Evolutionary conservation across 2,329 filamentous ascomycete genomes (phyloP).

Genomic region (Cadophora gregata): DNA sequence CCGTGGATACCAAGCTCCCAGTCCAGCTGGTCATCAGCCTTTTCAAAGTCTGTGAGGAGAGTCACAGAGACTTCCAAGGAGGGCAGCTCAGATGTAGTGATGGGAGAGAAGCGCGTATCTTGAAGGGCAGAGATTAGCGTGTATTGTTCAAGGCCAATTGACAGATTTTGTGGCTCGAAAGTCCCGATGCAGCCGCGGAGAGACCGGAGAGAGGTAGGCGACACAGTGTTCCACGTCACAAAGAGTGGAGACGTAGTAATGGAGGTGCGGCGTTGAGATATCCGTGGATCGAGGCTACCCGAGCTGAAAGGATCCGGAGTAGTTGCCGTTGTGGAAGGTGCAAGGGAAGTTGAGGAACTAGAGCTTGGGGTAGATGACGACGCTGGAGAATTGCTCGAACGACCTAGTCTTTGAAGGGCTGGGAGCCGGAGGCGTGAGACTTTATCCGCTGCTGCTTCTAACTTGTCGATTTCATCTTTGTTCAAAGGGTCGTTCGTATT

Average conservation of each 20-base stretch:
- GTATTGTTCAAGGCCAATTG: slow-evolving; percentile 77
- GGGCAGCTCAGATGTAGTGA: slow-evolving; percentile 60
- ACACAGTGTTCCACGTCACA: slow-evolving; percentile 83
- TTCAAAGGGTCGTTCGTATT: neutral
- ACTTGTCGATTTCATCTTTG: neutral
- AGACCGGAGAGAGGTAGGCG: slow-evolving; percentile 51
- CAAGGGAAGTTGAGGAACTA: slow-evolving; percentile 30
- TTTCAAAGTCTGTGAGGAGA: slow-evolving; percentile 84
- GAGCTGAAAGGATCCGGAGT: slow-evolving; percentile 51
- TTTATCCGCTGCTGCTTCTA: slow-evolving; percentile 4
- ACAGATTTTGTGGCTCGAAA: slow-evolving; percentile 79
- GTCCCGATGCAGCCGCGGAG: slow-evolving; percentile 97
- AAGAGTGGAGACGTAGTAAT: slow-evolving; percentile 75
- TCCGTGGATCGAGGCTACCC: slow-evolving; percentile 34
- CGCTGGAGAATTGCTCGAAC: slow-evolving; percentile 21
- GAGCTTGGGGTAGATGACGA: slow-evolving; percentile 29
- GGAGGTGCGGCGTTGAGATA: slow-evolving; percentile 32
- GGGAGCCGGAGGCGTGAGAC: slow-evolving; percentile 30
- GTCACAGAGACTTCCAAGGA: slow-evolving; percentile 73
- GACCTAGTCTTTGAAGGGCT: slow-evolving; percentile 27
- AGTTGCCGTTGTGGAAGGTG: slow-evolving; percentile 46
- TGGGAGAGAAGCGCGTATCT: slow-evolving; percentile 66
- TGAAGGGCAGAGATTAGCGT: slow-evolving; percentile 78
- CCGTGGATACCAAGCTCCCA: slow-evolving; percentile 90
- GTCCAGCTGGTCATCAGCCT: slow-evolving; percentile 74